Base-by-base conservation (phyloP, 2,329 filamentous ascomycete genomes). In the Podosphaera fusca region DNA sequence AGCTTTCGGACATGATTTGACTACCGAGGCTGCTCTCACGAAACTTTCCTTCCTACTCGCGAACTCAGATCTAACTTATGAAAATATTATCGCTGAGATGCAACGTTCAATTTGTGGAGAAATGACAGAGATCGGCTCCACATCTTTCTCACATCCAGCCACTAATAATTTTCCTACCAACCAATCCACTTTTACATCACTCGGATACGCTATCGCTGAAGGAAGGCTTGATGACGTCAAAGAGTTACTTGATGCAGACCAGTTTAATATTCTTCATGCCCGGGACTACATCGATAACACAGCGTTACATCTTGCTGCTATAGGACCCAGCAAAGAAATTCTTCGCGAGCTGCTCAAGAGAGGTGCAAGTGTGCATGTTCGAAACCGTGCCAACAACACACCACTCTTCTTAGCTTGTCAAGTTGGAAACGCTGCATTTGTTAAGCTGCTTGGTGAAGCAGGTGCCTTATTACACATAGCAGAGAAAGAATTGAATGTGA, bases 1-100 rank as follows among this genome's bases (percentile, higher is more conserved):
- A 0, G 79, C 84, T 3, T 80, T 82, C 58, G 82, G 82, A 0
- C 74, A 80, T 58, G 81, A 84, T 62, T 73, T 84, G 72, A 85
- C 82, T 0, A 79, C 79, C 4, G 82, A 85, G 69, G 64, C 64
- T 4, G 64, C 64, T 0, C 57, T 69, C 3, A 69, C 67, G 0
- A 69, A 69, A 61, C 61, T 69, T 1, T 64, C 63, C 1, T 65
- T 62, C 64, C 71, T 86, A 2, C 73, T 85, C 2, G 78, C 79
- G 1, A 69, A 79, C 3, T 77, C 79, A 1, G 75, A 73, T 40
- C 69, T 79, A 10, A 76, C 74, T 0, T 72, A 78, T 3, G 70
- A 74, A 54, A 76, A 79, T n/a, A 78, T 85, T 10, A 73, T 75
- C 1, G 72, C 70, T 61, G 72, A 76, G 60, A 85, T 85, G 80